Evolutionary conservation across 192 early-diverging fungal species (phyloP).

Genomic region (Radiomyces spectabilis): DNA sequence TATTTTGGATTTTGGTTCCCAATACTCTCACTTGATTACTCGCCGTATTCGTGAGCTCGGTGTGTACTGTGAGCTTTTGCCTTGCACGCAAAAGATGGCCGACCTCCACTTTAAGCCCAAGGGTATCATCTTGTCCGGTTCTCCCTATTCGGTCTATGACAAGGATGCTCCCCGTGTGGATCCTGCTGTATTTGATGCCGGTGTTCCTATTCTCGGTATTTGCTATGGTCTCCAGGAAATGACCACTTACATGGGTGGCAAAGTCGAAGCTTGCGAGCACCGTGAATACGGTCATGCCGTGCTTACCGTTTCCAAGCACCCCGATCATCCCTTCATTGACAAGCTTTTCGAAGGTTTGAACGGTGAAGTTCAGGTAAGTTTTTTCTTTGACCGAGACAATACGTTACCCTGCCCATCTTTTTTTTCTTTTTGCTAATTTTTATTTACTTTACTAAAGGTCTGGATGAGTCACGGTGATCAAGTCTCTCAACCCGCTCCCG

Average conservation of each 20-base stretch:
- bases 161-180: constrained; percentile 92
- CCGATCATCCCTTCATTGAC: constrained; percentile 50
- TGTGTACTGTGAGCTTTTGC: constrained; percentile 97
- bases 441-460: too few species aligned
- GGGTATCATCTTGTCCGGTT: constrained; percentile 93
- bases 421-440: constrained; percentile 20
- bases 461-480: constrained; percentile 99
- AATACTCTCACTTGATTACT: constrained; percentile 97
- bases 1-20: constrained; percentile 98
- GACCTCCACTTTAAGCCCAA: constrained; percentile 95
- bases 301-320: constrained; percentile 58
- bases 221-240: constrained; percentile 99
- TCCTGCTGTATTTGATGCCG: constrained; percentile 78
- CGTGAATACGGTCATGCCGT: constrained; percentile 93
- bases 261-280: constrained; percentile 79
- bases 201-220: constrained; percentile 92
- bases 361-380: constrained; percentile 45
- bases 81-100: constrained; percentile 92
- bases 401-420: background rate
- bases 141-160: constrained; percentile 96
- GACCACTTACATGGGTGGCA: constrained; percentile 81
- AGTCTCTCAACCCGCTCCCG: constrained; percentile 67
- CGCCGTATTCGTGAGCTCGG: constrained; percentile 93
- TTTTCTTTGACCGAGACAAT: too few species aligned
- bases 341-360: constrained; percentile 68